A percentile compares a stretch with the other conserved stretches of the same genome.
Evolutionary conservation across 2,329 filamentous ascomycete species (phyloP).

Genomic region (Neurospora sp.): DNA sequence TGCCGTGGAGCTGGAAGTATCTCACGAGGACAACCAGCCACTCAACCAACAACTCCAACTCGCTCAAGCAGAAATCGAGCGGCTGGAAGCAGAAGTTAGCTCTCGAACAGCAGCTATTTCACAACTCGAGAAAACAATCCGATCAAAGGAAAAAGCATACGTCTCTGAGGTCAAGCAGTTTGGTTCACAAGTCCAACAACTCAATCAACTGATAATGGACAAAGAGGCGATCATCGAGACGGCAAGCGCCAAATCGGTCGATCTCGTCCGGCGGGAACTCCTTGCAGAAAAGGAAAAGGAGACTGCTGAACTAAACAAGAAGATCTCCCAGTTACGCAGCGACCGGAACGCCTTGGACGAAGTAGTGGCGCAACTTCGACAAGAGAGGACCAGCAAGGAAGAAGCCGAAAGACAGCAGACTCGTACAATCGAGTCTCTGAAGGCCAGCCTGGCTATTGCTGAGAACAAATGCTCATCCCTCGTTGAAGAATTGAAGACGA

Average conservation of each 20-base stretch:
- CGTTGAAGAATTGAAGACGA: conserved; percentile 4
- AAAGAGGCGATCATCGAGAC: conserved; percentile 9
- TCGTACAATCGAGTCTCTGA: conserved; percentile 6
- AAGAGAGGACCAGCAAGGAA: conserved; percentile 13
- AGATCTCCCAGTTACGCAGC: conserved; percentile 15
- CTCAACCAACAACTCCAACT: conserved; percentile 5
- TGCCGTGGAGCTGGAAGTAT: conserved; percentile 8
- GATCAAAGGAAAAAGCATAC: conserved; percentile 7
- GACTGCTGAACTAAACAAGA: conserved; percentile 18
- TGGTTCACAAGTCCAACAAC: conserved; percentile 7
- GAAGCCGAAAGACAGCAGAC: conserved; percentile 1
- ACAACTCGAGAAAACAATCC: conserved; percentile 14
- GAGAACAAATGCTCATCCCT: conserved; percentile 2
- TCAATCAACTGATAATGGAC: conserved; percentile 13
- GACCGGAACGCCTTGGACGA: conserved; percentile 17
- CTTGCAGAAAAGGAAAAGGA: conserved; percentile 19
- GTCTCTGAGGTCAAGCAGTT: conserved; percentile 11
- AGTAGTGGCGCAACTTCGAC: conserved; percentile 19
- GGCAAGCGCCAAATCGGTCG: conserved; percentile 16
- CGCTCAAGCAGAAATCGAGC: conserved; percentile 2
- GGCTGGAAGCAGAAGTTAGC: conserved; percentile 11
- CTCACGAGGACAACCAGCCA: conserved; percentile 7
- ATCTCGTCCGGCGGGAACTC: conserved; percentile 23
- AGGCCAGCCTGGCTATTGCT: conserved; percentile 2
- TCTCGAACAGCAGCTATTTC: conserved; percentile 7